These are phyloP conservation scores for Alternaria gansuensis DNA, from an alignment of 2,329 filamentous ascomycete genomes.

Conservation along the genomic window DNA sequence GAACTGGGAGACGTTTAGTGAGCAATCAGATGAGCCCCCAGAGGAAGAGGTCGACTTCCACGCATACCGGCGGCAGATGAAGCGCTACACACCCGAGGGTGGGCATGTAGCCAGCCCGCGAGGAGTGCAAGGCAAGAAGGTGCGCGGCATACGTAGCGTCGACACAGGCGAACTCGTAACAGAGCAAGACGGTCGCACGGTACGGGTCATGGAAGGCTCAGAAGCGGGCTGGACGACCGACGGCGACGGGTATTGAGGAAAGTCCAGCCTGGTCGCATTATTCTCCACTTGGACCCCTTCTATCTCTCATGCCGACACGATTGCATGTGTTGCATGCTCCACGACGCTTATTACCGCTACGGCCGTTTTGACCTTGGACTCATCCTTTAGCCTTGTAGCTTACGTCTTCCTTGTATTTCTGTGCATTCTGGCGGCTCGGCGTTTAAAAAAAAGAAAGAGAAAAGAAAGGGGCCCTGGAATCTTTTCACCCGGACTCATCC, in stretches of 20 bases:
- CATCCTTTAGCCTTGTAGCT: neutral
- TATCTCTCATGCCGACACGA: constrained; percentile 14
- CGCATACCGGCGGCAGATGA: constrained; percentile 75
- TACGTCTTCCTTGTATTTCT: neutral
- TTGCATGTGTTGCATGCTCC: constrained; percentile 14
- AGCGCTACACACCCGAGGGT: constrained; percentile 63
- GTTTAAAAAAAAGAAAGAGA: neutral
- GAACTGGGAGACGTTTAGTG: constrained; percentile 98
- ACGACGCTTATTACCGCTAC: constrained; percentile 14
- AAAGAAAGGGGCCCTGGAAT: constrained; percentile 16
- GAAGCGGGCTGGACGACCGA: constrained; percentile 65
- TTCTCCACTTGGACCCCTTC: constrained; percentile 14
- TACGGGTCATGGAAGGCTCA: constrained; percentile 60
- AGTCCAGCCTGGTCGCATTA: constrained; percentile 9
- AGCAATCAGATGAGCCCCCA: constrained; percentile 75
- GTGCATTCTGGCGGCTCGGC: constrained; percentile 9
- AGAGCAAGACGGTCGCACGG: constrained; percentile 55
- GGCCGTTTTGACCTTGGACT: constrained; percentile 3
- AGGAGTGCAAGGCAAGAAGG: constrained; percentile 48
- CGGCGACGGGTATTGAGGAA: constrained; percentile 45
- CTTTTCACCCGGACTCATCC: constrained; percentile 27
- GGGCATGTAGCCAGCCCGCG: constrained; percentile 48
- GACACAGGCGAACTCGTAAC: constrained; percentile 53
- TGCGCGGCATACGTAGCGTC: constrained; percentile 58
- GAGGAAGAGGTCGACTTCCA: constrained; percentile 77